Percentiles rank a stretch among this genome's conserved stretches.
Evolutionary conservation across 2,329 filamentous ascomycete genomes (phyloP).

Genomic region (Claviceps pazoutovae): DNA sequence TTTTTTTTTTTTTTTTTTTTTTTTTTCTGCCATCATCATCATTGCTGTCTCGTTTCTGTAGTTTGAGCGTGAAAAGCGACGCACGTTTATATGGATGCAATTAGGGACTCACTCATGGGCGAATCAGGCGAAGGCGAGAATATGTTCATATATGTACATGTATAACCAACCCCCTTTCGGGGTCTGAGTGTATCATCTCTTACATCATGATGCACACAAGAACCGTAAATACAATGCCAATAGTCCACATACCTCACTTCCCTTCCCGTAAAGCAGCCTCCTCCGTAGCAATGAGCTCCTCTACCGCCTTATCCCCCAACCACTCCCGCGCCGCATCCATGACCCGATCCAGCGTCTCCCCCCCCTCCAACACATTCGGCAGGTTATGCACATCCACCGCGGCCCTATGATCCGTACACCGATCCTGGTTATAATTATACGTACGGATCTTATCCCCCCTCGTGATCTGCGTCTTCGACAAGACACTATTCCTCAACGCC

Average conservation of each 20-base stretch:
- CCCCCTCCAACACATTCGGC: slow-evolving; percentile 64
- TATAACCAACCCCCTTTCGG: no score
- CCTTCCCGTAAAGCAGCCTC: slow-evolving; percentile 20
- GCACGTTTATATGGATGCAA: no score
- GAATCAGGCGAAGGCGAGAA: no score
- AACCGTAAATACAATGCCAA: background rate
- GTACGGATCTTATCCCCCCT: slow-evolving; percentile 88
- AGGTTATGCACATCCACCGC: slow-evolving; percentile 69
- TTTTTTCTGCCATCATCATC: background rate
- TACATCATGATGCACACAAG: no score
- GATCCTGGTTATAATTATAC: slow-evolving; percentile 64
- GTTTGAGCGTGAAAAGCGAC: background rate
- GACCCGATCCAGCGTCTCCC: slow-evolving; percentile 54
- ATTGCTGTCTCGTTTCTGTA: background rate
- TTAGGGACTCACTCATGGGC: no score
- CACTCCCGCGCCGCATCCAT: slow-evolving; percentile 68
- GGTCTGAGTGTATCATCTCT: no score
- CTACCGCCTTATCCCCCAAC: slow-evolving; percentile 62
- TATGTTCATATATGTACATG: no score
- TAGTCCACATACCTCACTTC: background rate
- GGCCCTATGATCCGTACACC: slow-evolving; percentile 80
- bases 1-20: background rate
- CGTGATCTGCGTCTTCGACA: slow-evolving; percentile 70
- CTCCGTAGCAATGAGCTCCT: slow-evolving; percentile 53
- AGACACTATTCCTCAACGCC: slow-evolving; percentile 59